Evolutionary conservation across 805 yeast species (phyloP).

Genomic region (Zygosaccharomyces pseudorouxii): DNA sequence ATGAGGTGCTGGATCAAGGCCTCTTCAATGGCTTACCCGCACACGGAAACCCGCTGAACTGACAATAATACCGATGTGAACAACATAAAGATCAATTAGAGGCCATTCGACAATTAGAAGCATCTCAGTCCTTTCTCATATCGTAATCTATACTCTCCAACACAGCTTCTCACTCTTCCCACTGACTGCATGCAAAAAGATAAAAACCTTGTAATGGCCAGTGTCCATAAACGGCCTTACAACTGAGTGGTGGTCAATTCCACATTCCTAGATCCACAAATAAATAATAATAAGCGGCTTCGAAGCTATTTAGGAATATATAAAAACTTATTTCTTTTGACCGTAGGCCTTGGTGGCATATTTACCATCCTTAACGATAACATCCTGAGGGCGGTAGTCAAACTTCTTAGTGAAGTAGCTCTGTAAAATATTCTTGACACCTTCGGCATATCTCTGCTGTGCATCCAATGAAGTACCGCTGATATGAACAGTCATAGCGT

Average conservation of each 20-base stretch:
- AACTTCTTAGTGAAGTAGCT: slow-evolving; percentile 67
- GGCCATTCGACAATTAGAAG: too few relatives aligned
- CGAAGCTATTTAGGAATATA: too few relatives aligned
- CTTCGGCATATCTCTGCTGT: slow-evolving; percentile 66
- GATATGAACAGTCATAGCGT: slow-evolving; percentile 52
- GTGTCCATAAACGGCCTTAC: too few relatives aligned
- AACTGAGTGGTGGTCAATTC: too few relatives aligned
- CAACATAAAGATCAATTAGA: too few relatives aligned
- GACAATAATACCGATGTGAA: not conserved
- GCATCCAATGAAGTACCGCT: slow-evolving; percentile 63
- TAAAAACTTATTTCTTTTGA: slow-evolving; percentile 28
- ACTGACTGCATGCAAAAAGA: too few relatives aligned
- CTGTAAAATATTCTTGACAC: slow-evolving; percentile 60
- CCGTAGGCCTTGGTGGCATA: slow-evolving; percentile 70
- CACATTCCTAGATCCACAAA: too few relatives aligned
- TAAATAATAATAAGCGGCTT: too few relatives aligned
- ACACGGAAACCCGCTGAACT: not conserved
- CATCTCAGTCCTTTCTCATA: too few relatives aligned
- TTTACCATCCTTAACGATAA: slow-evolving; percentile 60
- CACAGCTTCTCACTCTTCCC: too few relatives aligned
- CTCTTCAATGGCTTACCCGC: not conserved
- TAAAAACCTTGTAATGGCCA: too few relatives aligned
- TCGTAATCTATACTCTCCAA: too few relatives aligned
- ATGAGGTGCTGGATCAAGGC: not conserved
- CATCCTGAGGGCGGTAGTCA: slow-evolving; percentile 72